These are phyloP conservation scores for Fusarium sp. DNA, from an alignment of 2,329 filamentous ascomycete genomes.

Conservation along the genomic window DNA sequence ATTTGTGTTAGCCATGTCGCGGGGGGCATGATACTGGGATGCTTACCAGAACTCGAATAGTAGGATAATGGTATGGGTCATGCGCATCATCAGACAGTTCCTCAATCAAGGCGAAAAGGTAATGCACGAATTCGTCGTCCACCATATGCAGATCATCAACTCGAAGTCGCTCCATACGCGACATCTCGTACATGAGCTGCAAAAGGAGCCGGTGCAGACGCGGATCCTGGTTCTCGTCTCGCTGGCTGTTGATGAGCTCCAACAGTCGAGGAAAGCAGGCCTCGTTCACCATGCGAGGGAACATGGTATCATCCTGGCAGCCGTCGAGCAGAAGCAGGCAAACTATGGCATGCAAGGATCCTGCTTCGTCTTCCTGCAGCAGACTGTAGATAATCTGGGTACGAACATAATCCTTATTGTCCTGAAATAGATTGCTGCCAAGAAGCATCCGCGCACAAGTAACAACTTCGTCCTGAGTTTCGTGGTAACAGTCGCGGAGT, in stretches of 20 bases:
- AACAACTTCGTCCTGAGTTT: conserved; percentile 81
- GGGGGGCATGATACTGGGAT: neutral
- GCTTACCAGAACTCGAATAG: conserved; percentile 89
- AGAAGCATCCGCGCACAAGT: conserved; percentile 84
- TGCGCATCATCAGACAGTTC: conserved; percentile 85
- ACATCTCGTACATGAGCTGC: conserved; percentile 96
- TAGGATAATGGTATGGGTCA: conserved; percentile 95
- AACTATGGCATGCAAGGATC: conserved; percentile 82
- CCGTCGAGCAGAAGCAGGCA: conserved; percentile 91
- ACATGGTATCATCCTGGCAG: conserved; percentile 78
- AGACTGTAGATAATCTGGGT: conserved; percentile 93
- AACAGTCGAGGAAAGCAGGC: conserved; percentile 85
- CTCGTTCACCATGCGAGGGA: conserved; percentile 88
- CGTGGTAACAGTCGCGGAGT: conserved; percentile 80
- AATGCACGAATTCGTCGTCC: conserved; percentile 83
- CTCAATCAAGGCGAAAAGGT: conserved; percentile 89
- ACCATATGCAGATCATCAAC: conserved; percentile 80
- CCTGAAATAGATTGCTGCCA: conserved; percentile 77
- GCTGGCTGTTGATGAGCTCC: conserved; percentile 78
- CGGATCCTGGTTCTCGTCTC: conserved; percentile 72
- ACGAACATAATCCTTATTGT: conserved; percentile 86
- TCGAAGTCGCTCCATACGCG: conserved; percentile 84
- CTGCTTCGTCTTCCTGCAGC: conserved; percentile 85
- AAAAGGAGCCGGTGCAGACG: conserved; percentile 83
- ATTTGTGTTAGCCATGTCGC: conserved; percentile 29